Base-by-base conservation (phyloP, 2,329 filamentous ascomycete genomes). In the Elsinoe perseae region DNA sequence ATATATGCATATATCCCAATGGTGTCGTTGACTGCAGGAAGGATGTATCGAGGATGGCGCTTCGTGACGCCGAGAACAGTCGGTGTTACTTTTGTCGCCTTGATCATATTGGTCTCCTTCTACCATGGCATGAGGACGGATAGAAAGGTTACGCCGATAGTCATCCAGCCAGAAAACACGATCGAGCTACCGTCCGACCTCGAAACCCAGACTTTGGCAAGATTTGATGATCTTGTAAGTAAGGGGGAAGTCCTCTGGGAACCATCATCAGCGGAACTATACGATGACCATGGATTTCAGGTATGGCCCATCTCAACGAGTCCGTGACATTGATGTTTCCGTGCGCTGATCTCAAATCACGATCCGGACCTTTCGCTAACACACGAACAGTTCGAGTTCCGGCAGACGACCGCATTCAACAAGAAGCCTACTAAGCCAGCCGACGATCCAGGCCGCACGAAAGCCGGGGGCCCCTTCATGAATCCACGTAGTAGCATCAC, bases 401-500 rank as follows among this genome's bases (percentile, higher is more conserved):
- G 56, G 40, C 16, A 57, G 38, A 44, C 58, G 4, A 42, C 38
- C 10, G 50, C 54, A 20, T 53, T 57, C 14, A 59, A 59, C 5
- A 50, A 38, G 32, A 59, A 59, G 28, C 58, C 58, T 18, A 43
- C 56, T 28, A 53, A 48, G 7, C 30, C 55, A 10, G 55, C 55
- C 16, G 38, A 59, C 18, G 55, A 52, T 4, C 55, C 58, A 8
- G 52, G 43, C 9, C 42, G 55, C 21, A 44, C 34, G 1, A 55
- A 50, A 25, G 55, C 55, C 5, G 55, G 54, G 3, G 55, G 55
- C 16, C 58, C 58, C 4, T 59, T 59, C 20, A 43, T 59, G 46
- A 53, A 55, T 21, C 58, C 58, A 6, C 25, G 54, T 10, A 42
- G 38, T 5, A 56, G 59, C 14, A 60, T 63, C 38, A 68, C 70